A percentile compares a stretch with the other conserved stretches of the same genome.
Conservation (phyloP, 73 alveolate genomes). For the Tetrahymena malaccensis region DNA sequence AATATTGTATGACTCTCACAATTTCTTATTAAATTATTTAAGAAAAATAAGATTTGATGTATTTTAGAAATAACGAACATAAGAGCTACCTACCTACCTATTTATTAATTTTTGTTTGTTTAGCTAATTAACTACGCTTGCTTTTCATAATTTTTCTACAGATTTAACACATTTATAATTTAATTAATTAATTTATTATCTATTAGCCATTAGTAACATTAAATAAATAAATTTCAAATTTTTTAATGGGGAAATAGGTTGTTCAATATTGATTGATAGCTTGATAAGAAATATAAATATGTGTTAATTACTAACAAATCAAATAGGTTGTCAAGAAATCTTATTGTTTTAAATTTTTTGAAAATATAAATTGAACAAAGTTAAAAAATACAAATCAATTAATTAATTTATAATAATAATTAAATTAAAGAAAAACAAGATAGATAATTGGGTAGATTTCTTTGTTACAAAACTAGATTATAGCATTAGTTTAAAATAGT, state of each 20-base stretch:
- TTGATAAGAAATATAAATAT: background rate
- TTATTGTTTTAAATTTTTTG: background rate
- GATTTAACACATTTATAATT: background rate
- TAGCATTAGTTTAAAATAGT: background rate
- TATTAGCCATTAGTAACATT: background rate
- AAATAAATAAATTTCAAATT: background rate
- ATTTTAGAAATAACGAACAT: background rate
- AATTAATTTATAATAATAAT: background rate
- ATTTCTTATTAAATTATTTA: too few relatives aligned
- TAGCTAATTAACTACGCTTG: too few relatives aligned
- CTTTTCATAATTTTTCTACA: background rate
- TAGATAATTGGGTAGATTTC: background rate
- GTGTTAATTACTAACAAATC: background rate
- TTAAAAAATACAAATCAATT: background rate
- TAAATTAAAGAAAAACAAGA: background rate
- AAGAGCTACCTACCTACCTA: too few relatives aligned
- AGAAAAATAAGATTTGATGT: background rate
- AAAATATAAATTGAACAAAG: background rate
- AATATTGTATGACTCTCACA: background rate
- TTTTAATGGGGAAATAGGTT: background rate
- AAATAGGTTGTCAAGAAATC: background rate
- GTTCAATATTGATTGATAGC: background rate
- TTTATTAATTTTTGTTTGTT: too few relatives aligned
- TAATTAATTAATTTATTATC: background rate
- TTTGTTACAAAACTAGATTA: background rate